These are phyloP conservation scores for Pseudocercospora fijiensis DNA, from an alignment of 2,329 filamentous ascomycete genomes.

Conservation along the genomic window DNA sequence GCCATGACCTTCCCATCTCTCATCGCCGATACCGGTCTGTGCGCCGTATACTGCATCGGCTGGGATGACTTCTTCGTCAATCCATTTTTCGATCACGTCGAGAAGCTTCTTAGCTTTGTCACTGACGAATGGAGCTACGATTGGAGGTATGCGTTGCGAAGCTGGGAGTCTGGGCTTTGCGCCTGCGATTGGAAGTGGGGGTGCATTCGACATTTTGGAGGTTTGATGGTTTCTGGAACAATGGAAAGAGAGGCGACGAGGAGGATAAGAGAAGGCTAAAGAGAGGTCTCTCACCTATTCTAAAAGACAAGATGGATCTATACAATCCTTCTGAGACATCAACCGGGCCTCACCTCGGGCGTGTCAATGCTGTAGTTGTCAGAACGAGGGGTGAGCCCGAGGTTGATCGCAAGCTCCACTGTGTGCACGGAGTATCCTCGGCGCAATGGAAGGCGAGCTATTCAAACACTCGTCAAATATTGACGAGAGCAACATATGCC, in stretches of 20 bases:
- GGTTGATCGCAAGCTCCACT: not conserved
- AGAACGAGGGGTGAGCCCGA: not conserved
- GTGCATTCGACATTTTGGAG: slow-evolving; percentile 22
- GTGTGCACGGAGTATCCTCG: not conserved
- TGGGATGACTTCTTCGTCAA: slow-evolving; percentile 80
- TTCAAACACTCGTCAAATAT: not conserved
- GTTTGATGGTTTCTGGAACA: too few species aligned
- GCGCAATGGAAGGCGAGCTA: not conserved
- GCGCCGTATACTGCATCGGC: slow-evolving; percentile 78
- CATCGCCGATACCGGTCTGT: slow-evolving; percentile 72
- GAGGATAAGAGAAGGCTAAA: not conserved
- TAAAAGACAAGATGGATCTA: not conserved
- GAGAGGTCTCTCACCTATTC: not conserved
- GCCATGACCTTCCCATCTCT: slow-evolving; percentile 79
- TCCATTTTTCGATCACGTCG: slow-evolving; percentile 85
- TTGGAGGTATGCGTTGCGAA: slow-evolving; percentile 56
- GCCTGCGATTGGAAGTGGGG: slow-evolving; percentile 19
- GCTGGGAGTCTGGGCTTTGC: slow-evolving; percentile 42
- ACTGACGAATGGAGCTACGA: slow-evolving; percentile 69
- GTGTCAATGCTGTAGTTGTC: slow-evolving; percentile 1
- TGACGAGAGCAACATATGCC: not conserved
- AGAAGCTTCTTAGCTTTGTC: slow-evolving; percentile 79
- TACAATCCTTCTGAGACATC: not conserved
- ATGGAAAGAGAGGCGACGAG: not conserved
- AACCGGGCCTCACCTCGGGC: not conserved